Evolutionary conservation across 2,329 filamentous ascomycete species (phyloP), one percentile per base, ranked within the genome.

Genomic region (Colletotrichum chlorophyti): DNA sequence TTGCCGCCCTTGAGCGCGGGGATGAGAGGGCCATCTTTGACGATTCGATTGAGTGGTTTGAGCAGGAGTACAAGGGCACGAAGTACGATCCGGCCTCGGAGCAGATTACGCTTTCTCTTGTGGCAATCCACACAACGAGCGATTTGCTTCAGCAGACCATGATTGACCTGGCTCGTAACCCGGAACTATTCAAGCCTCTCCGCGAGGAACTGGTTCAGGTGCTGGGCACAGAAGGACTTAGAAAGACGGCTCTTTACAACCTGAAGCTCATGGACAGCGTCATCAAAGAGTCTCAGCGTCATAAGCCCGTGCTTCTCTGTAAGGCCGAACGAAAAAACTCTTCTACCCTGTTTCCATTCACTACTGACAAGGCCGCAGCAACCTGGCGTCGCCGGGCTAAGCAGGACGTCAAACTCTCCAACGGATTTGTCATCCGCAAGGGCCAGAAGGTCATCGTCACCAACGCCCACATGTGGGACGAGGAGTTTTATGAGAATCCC

Each of bases 231-330:
- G 19, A 64, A 2, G 65, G 65, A 6, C 47, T 62, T 14, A 62
- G 49, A 24, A 67, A 67, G 42, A 57, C 58, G 2, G 62, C 66
- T 2, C 41, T 70, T 1, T 65, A 65, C 37, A 62, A 47, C 29
- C 14, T 68, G 17, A 64, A 66, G 37, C 60, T 68, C 6, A 60
- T 69, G 62, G 67, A 69, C 32, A 68, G 66, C 42, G 64, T 67
- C 6, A 26, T 69, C 24, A 68, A 69, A 27, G 66, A 69, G 23
- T 45, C 63, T 2, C 67, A 69, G 40, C 54, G 67, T 1, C 26
- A 66, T n/a, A 68, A 66, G 48, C 65, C 66, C 8, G 52, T 63
- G 1, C 40, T 50, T 0, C 57, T 65, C 8, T 52, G 65, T 67
- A 35, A 48, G 58, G n/a, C n/a, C n/a, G n/a, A n/a, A n/a, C n/a